A percentile compares a stretch with the other conserved stretches of the same genome.
These are phyloP conservation scores for Arabis alpina DNA, from an alignment of 345 rosid genomes.

Conservation along the genomic window DNA sequence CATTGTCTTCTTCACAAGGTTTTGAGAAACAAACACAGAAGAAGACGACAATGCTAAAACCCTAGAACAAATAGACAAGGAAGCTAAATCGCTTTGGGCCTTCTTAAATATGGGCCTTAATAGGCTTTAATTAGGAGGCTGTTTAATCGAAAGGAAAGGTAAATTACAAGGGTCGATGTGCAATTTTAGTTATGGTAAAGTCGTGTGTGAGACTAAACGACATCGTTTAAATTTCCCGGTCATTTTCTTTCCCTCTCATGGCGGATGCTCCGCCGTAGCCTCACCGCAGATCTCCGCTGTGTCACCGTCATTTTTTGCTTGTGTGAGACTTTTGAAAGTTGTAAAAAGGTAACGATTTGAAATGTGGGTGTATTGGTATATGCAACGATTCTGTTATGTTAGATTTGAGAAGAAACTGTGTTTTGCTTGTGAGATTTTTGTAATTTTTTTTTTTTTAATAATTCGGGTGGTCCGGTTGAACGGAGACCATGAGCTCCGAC, in stretches of 20 bases:
- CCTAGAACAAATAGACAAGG: slow-evolving; percentile 3
- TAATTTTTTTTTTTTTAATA: too few relatives aligned
- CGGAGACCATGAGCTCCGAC: too few relatives aligned
- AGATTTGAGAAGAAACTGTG: neutral
- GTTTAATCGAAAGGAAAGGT: too few relatives aligned
- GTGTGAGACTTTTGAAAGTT: neutral
- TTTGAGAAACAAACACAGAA: neutral
- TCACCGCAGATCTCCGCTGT: slow-evolving; percentile 12
- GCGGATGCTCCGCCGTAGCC: slow-evolving; percentile 30
- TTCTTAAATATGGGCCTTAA: too few relatives aligned
- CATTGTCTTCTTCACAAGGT: slow-evolving; percentile 21
- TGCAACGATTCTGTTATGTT: neutral
- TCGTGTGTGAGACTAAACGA: neutral
- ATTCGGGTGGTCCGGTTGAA: too few relatives aligned
- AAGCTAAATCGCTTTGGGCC: slow-evolving; percentile 7
- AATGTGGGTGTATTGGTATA: too few relatives aligned
- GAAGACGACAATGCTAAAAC: neutral
- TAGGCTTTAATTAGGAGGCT: too few relatives aligned
- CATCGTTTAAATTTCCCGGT: neutral
- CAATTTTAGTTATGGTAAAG: too few relatives aligned
- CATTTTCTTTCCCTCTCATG: slow-evolving; percentile 5
- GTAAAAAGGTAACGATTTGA: too few relatives aligned
- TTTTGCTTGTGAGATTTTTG: too few relatives aligned
- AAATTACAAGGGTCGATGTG: too few relatives aligned
- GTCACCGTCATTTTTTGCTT: neutral